phyloP scores from a whole-genome alignment of 2,329 filamentous ascomycete genomes.

The Fusarium sp. region DNA sequence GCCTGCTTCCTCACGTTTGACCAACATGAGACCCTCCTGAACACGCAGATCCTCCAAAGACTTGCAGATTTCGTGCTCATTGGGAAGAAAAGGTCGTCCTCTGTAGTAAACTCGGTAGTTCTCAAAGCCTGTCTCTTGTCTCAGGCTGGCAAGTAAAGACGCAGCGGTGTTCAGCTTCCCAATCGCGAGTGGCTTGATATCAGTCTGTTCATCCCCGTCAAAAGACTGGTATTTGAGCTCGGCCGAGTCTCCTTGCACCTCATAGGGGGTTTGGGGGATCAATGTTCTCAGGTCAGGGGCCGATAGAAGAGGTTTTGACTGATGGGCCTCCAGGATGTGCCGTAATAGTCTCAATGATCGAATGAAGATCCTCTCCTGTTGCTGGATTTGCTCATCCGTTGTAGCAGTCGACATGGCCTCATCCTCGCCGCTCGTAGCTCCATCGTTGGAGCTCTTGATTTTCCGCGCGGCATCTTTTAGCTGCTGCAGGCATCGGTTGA shows the following conservation, averaged over 20 bases:
- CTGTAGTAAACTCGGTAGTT: constrained; percentile 80
- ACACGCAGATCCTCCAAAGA: constrained; percentile 78
- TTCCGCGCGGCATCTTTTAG: constrained; percentile 70
- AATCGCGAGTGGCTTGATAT: constrained; percentile 72
- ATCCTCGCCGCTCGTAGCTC: constrained; percentile 57
- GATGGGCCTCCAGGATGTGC: constrained; percentile 74
- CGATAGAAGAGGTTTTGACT: constrained; percentile 69
- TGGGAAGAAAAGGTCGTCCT: constrained; percentile 73
- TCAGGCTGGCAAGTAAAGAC: constrained; percentile 75
- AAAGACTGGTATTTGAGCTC: constrained; percentile 81
- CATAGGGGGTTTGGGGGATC: constrained; percentile 62
- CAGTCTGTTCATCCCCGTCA: constrained; percentile 68
- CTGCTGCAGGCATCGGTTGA: constrained; percentile 79
- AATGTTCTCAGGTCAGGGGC: constrained; percentile 67
- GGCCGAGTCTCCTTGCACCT: constrained; percentile 71
- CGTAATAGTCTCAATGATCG: constrained; percentile 76
- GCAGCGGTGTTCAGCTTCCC: constrained; percentile 77
- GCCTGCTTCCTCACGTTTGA: constrained; percentile 68
- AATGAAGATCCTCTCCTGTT: constrained; percentile 70
- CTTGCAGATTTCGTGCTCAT: constrained; percentile 67
- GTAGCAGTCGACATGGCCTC: constrained; percentile 65
- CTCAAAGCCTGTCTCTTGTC: constrained; percentile 77
- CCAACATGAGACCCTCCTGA: constrained; percentile 72
- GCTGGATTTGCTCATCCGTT: constrained; percentile 59
- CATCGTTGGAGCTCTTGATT: constrained; percentile 63